phyloP scores from a whole-genome alignment of 768 basidiomycete genomes.

The Lactarius deliciosus region DNA sequence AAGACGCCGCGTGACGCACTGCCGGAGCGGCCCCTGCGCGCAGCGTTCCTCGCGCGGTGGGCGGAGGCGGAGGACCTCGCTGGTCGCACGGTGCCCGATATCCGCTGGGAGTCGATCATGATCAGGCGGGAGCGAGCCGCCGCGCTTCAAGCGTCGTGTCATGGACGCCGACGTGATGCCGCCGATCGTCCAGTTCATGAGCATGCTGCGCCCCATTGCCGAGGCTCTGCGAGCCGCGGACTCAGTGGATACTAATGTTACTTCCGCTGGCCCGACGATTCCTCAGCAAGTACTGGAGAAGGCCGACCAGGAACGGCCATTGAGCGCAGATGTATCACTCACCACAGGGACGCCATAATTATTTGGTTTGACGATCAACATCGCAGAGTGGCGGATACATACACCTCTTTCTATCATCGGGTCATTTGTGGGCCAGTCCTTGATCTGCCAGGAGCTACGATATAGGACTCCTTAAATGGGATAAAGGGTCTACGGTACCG shows the following conservation, averaged over 20 bases:
- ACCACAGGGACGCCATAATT: neutral
- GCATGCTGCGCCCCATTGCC: conserved; percentile 12
- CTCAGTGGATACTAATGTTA: neutral
- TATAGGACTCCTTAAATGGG: no score
- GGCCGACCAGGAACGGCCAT: neutral
- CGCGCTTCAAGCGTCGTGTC: conserved; percentile 1
- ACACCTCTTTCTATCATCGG: no score
- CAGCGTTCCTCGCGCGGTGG: conserved; percentile 10
- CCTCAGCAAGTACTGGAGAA: neutral
- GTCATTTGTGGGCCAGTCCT: no score
- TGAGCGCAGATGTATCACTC: neutral
- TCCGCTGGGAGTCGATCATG: neutral
- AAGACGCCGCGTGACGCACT: neutral
- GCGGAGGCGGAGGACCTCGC: neutral
- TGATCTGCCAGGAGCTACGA: no score
- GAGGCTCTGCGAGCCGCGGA: neutral
- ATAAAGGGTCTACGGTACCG: no score
- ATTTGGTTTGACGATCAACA: no score
- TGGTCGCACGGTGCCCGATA: neutral
- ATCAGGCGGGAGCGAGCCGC: neutral
- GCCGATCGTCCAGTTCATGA: conserved; percentile 9
- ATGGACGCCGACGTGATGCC: neutral
- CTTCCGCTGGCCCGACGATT: neutral
- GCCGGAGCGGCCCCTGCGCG: neutral
- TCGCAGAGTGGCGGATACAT: no score